Evolutionary conservation across 2,329 filamentous ascomycete species (phyloP).

Genomic region (Grosmannia penicillata): DNA sequence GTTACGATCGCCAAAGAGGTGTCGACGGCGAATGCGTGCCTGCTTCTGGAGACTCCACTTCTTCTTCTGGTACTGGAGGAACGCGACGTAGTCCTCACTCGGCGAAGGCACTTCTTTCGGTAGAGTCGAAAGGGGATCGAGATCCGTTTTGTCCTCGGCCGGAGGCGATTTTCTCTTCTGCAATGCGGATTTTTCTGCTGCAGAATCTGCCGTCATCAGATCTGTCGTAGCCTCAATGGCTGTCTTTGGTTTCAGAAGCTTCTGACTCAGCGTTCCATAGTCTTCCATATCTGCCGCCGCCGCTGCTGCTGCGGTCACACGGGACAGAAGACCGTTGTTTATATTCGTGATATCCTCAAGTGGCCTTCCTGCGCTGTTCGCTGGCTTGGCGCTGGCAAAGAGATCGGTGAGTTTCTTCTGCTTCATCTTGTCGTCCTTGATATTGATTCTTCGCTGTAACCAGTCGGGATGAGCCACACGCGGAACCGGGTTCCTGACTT

Average conservation of each 20-base stretch:
- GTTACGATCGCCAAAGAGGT: slow-evolving; percentile 81
- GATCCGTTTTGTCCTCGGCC: slow-evolving; percentile 27
- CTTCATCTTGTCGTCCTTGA: slow-evolving; percentile 94
- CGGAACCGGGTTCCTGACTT: slow-evolving; percentile 86
- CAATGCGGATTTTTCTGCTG: slow-evolving; percentile 22
- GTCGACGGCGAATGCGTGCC: slow-evolving; percentile 67
- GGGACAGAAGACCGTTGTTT: slow-evolving; percentile 20
- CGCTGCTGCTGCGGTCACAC: slow-evolving; percentile 14
- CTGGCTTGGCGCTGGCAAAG: slow-evolving; percentile 52
- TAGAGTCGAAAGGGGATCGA: slow-evolving; percentile 68
- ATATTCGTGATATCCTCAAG: slow-evolving; percentile 59
- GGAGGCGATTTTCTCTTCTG: slow-evolving; percentile 66
- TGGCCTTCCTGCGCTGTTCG: slow-evolving; percentile 28
- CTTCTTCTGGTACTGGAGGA: slow-evolving; percentile 88
- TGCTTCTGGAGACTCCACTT: slow-evolving; percentile 99
- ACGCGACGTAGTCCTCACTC: slow-evolving; percentile 73
- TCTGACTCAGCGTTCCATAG: slow-evolving; percentile 39
- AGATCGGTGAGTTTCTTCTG: slow-evolving; percentile 97
- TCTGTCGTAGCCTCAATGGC: slow-evolving; percentile 36
- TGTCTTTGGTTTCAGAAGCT: slow-evolving; percentile 50
- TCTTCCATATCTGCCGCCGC: slow-evolving; percentile 56
- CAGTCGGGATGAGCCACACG: slow-evolving; percentile 90
- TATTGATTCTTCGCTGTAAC: slow-evolving; percentile 84
- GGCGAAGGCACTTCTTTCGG: slow-evolving; percentile 75
- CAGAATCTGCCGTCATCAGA: neutral